A percentile compares a stretch with the other conserved stretches of the same genome.
Conservation (phyloP, 805 yeast species). For the Aciculoconidium aculeatum region DNA sequence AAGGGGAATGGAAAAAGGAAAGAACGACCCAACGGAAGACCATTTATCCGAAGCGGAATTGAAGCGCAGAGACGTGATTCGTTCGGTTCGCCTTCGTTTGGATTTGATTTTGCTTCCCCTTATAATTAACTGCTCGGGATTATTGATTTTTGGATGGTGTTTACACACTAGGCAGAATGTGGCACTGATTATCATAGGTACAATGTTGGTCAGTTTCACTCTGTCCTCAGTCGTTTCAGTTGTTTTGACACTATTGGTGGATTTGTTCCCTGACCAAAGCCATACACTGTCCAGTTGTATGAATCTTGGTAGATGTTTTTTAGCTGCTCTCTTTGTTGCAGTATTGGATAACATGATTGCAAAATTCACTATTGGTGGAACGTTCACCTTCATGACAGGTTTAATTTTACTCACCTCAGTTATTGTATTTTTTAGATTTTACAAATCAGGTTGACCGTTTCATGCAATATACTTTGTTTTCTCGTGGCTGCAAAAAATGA, state of each 20-base stretch:
- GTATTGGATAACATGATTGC: conserved; percentile 55
- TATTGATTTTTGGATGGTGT: conserved; percentile 71
- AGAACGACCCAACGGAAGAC: conserved; percentile 8
- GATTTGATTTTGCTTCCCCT: conserved; percentile 11
- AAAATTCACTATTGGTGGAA: conserved; percentile 63
- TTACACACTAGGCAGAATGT: conserved; percentile 41
- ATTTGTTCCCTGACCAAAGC: conserved; percentile 59
- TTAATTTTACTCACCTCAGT: conserved; percentile 21
- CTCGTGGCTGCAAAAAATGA: no score
- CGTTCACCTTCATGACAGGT: conserved; percentile 65
- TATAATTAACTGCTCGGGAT: conserved; percentile 14
- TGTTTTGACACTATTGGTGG: conserved; percentile 64
- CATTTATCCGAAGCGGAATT: conserved; percentile 2
- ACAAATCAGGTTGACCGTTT: no score
- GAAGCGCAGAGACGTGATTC: conserved; percentile 21
- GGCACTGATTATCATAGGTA: conserved; percentile 51
- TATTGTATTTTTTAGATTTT: conserved; percentile 4
- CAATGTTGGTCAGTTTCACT: conserved; percentile 51
- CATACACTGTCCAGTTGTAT: conserved; percentile 70
- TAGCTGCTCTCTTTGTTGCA: conserved; percentile 66
- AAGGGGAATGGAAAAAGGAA: conserved; percentile 9
- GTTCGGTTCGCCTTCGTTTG: no score
- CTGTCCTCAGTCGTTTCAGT: conserved; percentile 52
- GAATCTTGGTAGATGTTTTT: conserved; percentile 64
- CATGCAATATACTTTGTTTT: no score